These are phyloP conservation scores for Pulveroboletus sp. DNA, from an alignment of 768 basidiomycete genomes.

Conservation along the genomic window DNA sequence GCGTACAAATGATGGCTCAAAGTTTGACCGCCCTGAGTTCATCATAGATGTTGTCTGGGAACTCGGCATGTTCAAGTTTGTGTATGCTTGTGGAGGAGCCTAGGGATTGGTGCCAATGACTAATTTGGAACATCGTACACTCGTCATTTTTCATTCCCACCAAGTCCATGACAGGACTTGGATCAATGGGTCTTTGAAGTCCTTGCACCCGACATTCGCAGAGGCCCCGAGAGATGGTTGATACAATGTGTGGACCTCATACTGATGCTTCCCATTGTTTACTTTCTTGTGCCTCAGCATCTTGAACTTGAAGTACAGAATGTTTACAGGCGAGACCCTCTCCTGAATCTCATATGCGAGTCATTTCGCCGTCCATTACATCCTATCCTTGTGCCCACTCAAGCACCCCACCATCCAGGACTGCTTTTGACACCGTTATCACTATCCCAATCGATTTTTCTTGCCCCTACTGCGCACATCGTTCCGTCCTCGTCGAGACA, in stretches of 20 bases:
- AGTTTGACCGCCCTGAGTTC: slow-evolving; percentile 76
- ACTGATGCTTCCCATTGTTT: slow-evolving; percentile 63
- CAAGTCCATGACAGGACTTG: slow-evolving; percentile 90
- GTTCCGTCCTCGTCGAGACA: slow-evolving; percentile 72
- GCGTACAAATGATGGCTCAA: slow-evolving; percentile 59
- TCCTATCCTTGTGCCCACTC: too few species aligned
- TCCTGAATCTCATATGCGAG: too few species aligned
- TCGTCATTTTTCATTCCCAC: slow-evolving; percentile 81
- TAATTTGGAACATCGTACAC: too few species aligned
- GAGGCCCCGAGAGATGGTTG: slow-evolving; percentile 38
- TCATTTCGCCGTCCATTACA: too few species aligned
- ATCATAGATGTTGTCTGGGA: slow-evolving; percentile 79
- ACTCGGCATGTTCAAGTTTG: too few species aligned
- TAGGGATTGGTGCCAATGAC: too few species aligned
- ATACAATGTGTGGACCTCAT: slow-evolving; percentile 94
- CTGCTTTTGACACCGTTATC: slow-evolving; percentile 79
- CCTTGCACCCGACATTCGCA: slow-evolving; percentile 77
- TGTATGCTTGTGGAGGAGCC: too few species aligned
- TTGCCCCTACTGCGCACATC: slow-evolving; percentile 48
- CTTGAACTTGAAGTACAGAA: too few species aligned
- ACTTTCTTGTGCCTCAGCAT: slow-evolving; percentile 49
- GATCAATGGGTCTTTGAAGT: slow-evolving; percentile 94
- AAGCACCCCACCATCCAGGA: slow-evolving; percentile 74
- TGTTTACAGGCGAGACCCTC: too few species aligned
- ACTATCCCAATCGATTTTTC: slow-evolving; percentile 93